Conservation (phyloP, 768 basidiomycete species). For the Boletus reticulatus region DNA sequence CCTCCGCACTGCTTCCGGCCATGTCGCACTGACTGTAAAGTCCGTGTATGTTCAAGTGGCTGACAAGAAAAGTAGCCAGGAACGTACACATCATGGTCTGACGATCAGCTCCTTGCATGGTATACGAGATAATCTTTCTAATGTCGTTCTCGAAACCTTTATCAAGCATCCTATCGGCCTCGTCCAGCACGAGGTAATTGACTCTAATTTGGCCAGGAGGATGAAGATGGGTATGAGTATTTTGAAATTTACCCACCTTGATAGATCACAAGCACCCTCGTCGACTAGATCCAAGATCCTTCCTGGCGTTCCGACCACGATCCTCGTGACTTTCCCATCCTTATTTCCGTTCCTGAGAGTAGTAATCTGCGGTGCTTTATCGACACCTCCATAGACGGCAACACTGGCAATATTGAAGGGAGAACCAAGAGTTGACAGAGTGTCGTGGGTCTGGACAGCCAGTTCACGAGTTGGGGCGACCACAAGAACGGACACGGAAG, state of each 20-base stretch:
- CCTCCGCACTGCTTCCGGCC: slow-evolving; percentile 92
- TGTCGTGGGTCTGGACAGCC: slow-evolving; percentile 91
- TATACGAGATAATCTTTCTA: slow-evolving; percentile 77
- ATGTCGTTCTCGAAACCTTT: slow-evolving; percentile 99
- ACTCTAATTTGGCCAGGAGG: slow-evolving; percentile 48
- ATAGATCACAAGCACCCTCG: slow-evolving; percentile 82
- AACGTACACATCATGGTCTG: slow-evolving; percentile 94
- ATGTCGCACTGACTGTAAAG: slow-evolving; percentile 87
- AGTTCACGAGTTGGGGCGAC: slow-evolving; percentile 96
- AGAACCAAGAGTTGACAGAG: slow-evolving; percentile 69
- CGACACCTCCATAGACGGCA: slow-evolving; percentile 93
- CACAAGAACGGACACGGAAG: slow-evolving; percentile 63
- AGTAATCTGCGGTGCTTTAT: slow-evolving; percentile 78
- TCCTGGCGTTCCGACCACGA: slow-evolving; percentile 96
- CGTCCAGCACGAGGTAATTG: slow-evolving; percentile 90
- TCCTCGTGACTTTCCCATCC: slow-evolving; percentile 54
- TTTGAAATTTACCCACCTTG: slow-evolving; percentile 42
- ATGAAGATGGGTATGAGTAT: not conserved
- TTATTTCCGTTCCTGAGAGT: slow-evolving; percentile 57
- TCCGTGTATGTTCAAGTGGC: not conserved
- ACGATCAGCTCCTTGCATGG: slow-evolving; percentile 63
- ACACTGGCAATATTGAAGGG: slow-evolving; percentile 76
- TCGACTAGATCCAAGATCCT: slow-evolving; percentile 89
- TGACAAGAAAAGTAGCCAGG: not conserved
- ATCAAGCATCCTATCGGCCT: slow-evolving; percentile 98